Base-by-base conservation (phyloP, 2,329 filamentous ascomycete species). In the Cladobotryum protrusum region DNA sequence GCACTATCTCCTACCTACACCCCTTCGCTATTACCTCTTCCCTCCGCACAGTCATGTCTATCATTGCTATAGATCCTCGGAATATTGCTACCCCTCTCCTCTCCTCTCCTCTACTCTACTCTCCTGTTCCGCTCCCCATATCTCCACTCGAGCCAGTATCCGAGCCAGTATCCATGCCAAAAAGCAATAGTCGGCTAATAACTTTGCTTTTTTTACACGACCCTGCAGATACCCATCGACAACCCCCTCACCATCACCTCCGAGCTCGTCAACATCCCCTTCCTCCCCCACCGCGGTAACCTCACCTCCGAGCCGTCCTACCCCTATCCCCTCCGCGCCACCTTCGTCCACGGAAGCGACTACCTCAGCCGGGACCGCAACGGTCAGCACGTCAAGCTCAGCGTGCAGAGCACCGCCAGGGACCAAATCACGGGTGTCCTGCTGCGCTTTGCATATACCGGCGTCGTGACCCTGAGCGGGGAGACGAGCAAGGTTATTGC, bases 351-450 rank as follows among this genome's bases (percentile, higher is more conserved):
- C 45, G 70, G 68, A 18, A 63, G 63, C 43, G 70, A 73, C 56
- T 71, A 65, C 57, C 59, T 73, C 45, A 68, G 66, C 20, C 62
- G 62, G 45, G 71, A 72, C 51, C 63, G 67, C 2, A 60, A 63
- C 45, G 68, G 67, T 4, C 57, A 61, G 32, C 63, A 67, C 53
- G 58, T 66, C 24, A 63, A 68, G 20, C 64, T 73, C 44, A 65
- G 71, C 36, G 70, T 72, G 8, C 61, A 61, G 14, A 66, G 63
- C 48, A 58, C 68, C 33, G 58, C 67, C 24, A 65, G 62, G 36
- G 62, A 64, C 47, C 45, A 47, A 13, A 20, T 35, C 47, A 61
- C 59, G 8, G 66, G 65, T 18, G 62, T 66, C 12, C 34, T 66
- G 12, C 59, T 73, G 39, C 62, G 57, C 33, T 71, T 67, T 50